Percentiles rank a stretch among this genome's conserved stretches.
These are phyloP conservation scores for Pelargonium nanum DNA, from an alignment of 345 rosid genomes.

Conservation along the genomic window DNA sequence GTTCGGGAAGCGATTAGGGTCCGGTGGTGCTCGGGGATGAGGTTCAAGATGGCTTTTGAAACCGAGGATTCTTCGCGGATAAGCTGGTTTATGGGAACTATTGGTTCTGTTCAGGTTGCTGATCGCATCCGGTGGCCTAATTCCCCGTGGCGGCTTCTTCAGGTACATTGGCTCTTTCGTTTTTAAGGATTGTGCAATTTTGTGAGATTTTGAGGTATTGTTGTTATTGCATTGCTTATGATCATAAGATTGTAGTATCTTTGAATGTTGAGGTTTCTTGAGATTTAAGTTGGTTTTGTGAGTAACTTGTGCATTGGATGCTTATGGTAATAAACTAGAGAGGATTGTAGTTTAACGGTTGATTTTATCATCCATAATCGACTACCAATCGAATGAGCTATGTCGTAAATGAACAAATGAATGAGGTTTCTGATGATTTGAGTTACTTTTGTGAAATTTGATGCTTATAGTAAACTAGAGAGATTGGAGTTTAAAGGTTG, in stretches of 20 bases:
- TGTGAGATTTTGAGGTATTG: background rate
- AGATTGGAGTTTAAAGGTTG: no score
- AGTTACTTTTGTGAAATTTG: no score
- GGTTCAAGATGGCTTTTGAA: conserved; percentile 97
- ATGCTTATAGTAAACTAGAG: no score
- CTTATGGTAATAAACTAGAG: no score
- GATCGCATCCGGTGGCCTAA: conserved; percentile 82
- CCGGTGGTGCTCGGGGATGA: conserved; percentile 82
- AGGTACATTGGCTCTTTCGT: conserved; percentile 43
- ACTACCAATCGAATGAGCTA: background rate
- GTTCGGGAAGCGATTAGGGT: conserved; percentile 63
- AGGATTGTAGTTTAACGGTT: background rate
- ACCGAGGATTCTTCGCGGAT: conserved; percentile 86
- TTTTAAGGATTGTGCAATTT: no score
- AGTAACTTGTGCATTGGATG: background rate
- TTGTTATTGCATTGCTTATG: background rate
- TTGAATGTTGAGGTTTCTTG: no score
- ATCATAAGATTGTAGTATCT: background rate
- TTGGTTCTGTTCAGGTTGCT: conserved; percentile 70
- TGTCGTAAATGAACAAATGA: background rate
- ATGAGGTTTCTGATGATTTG: no score
- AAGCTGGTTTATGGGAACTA: conserved; percentile 97
- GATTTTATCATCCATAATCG: background rate
- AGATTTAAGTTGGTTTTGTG: background rate
- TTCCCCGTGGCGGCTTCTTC: conserved; percentile 96